Evolutionary conservation across 1,139 yeast genomes (phyloP), one percentile per base, ranked within the genome.

Genomic region (Hanseniaspora sp.): DNA sequence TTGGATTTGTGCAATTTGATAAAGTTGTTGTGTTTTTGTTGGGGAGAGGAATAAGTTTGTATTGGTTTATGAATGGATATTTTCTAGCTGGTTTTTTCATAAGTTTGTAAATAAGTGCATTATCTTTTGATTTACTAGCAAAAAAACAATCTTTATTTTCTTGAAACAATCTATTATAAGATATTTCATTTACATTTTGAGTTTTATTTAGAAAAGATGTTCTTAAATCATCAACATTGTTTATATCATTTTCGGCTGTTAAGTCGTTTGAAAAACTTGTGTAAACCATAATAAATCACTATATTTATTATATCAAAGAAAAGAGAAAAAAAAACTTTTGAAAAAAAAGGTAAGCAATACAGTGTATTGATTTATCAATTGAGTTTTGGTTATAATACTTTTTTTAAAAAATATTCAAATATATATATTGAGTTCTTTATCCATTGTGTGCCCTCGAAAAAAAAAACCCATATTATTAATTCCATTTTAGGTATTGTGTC

Each of bases 1-100:
- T 13, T 74, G 74, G 15, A 76, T 76, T 56, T 64, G 71, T 3
- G 76, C 76, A 30, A 71, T 54, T 15, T 57, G 56, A n/a, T 58
- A 56, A 0, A 56, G 61, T 51, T 15, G 54, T 51, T 5, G 54
- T 44, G 7, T 40, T 37, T 23, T 39, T 38, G 7, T 40, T 40
- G 5, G 54, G 37, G 18, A 51, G 23, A 3, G 41, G 18, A 15
- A 51, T n/a, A 17, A 65, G 40, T 17, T 56, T 56, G 52, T 61
- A 65, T 33, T 58, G 58, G 37, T 64, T 62, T 23, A 52, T 48
- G 49, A 46, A 54, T 23, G 47, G 49, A 17, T 40, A 15, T 18
- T 18, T 44, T 44, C 43, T 40, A 13, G 7, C 45, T 3, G 52
- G 49, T 12, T 37, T 44, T 38, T 48, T 39, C 11, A 42, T 44